Evolutionary conservation across 306 rosid genomes (phyloP).

Genomic region (Dryas octopetala): DNA sequence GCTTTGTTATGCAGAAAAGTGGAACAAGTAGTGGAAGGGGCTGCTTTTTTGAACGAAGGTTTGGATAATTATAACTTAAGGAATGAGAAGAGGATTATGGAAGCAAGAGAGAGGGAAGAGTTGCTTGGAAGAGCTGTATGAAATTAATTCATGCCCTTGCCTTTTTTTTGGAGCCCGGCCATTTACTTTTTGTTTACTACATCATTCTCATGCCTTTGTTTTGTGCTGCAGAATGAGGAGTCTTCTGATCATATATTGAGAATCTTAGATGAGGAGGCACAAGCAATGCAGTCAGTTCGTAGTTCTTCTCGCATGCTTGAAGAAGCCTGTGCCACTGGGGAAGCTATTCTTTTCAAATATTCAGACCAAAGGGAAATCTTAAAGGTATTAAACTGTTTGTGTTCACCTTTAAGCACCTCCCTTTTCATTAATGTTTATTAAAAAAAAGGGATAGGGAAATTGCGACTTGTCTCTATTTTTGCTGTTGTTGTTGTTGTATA

Average conservation of each 20-base stretch:
- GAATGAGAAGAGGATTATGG: slow-evolving; percentile 55
- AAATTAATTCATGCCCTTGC: not conserved
- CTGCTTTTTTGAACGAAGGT: slow-evolving; percentile 68
- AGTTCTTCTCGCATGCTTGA: slow-evolving; percentile 68
- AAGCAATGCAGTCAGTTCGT: slow-evolving; percentile 71
- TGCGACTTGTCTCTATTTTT: not conserved
- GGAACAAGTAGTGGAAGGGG: slow-evolving; percentile 80
- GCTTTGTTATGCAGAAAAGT: slow-evolving; percentile 54
- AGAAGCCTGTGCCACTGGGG: slow-evolving; percentile 79
- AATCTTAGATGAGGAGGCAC: slow-evolving; percentile 75
- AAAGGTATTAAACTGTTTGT: slow-evolving; percentile 53
- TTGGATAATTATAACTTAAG: slow-evolving; percentile 61
- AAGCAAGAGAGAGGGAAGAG: slow-evolving; percentile 78
- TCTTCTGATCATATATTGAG: slow-evolving; percentile 63
- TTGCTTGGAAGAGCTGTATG: slow-evolving; percentile 74
- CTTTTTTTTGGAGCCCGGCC: not conserved
- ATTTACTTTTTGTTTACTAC: not conserved
- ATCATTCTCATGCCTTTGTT: not conserved
- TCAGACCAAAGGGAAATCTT: slow-evolving; percentile 84
- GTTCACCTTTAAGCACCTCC: not conserved
- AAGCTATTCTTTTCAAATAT: slow-evolving; percentile 69
- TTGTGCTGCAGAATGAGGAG: slow-evolving; percentile 63
- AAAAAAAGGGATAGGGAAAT: not conserved
- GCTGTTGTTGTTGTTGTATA: not conserved
- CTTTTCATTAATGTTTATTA: not conserved